A percentile compares a stretch with the other conserved stretches of the same genome.
These are phyloP conservation scores for Cicer pinnatifidum DNA, from an alignment of 306 rosid species.

Conservation along the genomic window DNA sequence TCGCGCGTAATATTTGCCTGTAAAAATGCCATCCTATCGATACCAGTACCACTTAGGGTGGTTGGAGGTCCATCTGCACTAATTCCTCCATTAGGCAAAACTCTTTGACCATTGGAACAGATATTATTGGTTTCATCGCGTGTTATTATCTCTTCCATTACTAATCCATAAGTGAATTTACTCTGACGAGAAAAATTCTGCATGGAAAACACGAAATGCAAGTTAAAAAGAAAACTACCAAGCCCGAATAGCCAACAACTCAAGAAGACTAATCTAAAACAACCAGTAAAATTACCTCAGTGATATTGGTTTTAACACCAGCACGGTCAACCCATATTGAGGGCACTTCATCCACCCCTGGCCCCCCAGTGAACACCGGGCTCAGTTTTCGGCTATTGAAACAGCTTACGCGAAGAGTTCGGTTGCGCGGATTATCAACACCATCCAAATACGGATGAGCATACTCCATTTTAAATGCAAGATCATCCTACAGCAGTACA, in stretches of 20 bases:
- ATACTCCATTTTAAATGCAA: slow-evolving; percentile 91
- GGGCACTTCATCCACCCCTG: slow-evolving; percentile 98
- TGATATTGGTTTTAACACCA: slow-evolving; percentile 83
- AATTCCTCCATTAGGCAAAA: slow-evolving; percentile 90
- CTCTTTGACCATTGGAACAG: slow-evolving; percentile 83
- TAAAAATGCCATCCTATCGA: slow-evolving; percentile 87
- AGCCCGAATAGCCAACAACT: slow-evolving; percentile 21
- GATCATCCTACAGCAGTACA: slow-evolving; percentile 75
- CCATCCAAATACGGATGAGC: slow-evolving; percentile 97
- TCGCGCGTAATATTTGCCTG: slow-evolving; percentile 94
- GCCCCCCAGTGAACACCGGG: slow-evolving; percentile 98
- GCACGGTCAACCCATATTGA: slow-evolving; percentile 98
- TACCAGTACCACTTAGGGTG: slow-evolving; percentile 94
- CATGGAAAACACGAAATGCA: slow-evolving; percentile 38
- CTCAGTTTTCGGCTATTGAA: slow-evolving; percentile 95
- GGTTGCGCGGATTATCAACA: slow-evolving; percentile 66
- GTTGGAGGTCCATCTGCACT: slow-evolving; percentile 99
- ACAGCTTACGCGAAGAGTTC: slow-evolving; percentile 87
- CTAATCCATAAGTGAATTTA: slow-evolving; percentile 95
- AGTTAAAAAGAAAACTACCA: background rate
- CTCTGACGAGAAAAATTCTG: slow-evolving; percentile 97
- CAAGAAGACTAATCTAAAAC: slow-evolving; percentile 9
- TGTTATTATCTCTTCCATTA: slow-evolving; percentile 93
- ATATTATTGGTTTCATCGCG: slow-evolving; percentile 91
- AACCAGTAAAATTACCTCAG: slow-evolving; percentile 64